A percentile compares a stretch with the other conserved stretches of the same genome.
Conservation (phyloP, 176 grass and related monocot genomes). For the Canna indica region DNA sequence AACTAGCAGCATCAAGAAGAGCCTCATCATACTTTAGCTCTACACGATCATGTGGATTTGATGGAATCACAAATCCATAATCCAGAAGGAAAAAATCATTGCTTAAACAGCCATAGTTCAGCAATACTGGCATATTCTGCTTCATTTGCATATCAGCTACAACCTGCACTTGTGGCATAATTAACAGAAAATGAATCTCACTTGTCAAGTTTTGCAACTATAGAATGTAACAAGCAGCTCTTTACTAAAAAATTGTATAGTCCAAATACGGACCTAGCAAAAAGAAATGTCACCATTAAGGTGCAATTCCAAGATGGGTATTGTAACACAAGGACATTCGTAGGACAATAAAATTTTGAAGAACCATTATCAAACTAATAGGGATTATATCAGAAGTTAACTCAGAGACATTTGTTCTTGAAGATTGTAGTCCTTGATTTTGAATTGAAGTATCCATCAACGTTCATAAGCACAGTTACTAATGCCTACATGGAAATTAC, state of each 20-base stretch:
- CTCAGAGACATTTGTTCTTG: not conserved
- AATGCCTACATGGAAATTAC: no score
- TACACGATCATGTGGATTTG: constrained; percentile 65
- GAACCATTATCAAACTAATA: not conserved
- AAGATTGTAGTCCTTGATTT: not conserved
- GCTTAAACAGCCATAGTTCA: constrained; percentile 84
- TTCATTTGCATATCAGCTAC: constrained; percentile 57
- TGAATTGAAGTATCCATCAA: no score
- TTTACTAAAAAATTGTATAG: not conserved
- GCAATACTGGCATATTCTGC: constrained; percentile 46
- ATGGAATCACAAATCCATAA: constrained; percentile 89
- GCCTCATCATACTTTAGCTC: constrained; percentile 80
- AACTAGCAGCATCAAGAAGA: constrained; percentile 88
- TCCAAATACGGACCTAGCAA: not conserved
- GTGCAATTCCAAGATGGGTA: no score
- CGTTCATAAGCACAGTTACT: no score
- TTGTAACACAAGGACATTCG: not conserved
- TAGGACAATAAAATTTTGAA: not conserved
- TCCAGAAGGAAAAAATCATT: constrained; percentile 91
- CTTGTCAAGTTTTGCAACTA: not conserved
- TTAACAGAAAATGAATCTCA: not conserved
- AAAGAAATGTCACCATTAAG: not conserved
- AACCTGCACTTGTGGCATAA: constrained; percentile 38
- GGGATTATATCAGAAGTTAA: not conserved
- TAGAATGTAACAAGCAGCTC: not conserved